Evolutionary conservation across 1,284 basidiomycete species (phyloP), one percentile per base, ranked within the genome.

Genomic region (Ustilago loliicola): DNA sequence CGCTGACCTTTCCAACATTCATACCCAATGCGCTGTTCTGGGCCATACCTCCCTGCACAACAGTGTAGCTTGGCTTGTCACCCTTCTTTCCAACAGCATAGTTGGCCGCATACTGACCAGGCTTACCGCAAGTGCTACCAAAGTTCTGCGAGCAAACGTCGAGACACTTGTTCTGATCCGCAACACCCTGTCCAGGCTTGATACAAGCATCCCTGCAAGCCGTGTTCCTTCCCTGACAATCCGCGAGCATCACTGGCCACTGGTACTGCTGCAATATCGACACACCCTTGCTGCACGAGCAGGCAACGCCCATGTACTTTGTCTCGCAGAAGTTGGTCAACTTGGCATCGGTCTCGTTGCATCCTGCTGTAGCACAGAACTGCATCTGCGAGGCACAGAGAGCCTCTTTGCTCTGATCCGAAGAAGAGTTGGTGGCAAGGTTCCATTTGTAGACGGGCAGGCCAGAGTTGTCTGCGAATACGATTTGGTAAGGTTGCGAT

Each of bases 271-370:
- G 32, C 48, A 85, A 69, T 34, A 79, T 66, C 27, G 79, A 73
- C 1, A 52, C 57, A 29, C 83, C 82, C 51, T 78, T 80, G 54
- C 40, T 61, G 66, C 84, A 85, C 9, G 66, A 74, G 57, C 84
- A 85, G 19, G 71, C 79, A 17, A 60, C 60, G 4, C 77, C 81
- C 81, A 82, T 82, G 56, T 82, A 74, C 45, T 67, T 58, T 2
- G 58, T 66, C 42, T 85, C 77, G 77, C 84, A 85, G 45, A 85
- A 84, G 78, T 85, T 85, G 70, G 70, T 67, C n/a, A 66, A 52
- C 30, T 74, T 73, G 30, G 74, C 72, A 1, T 60, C 59, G 21
- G 62, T 61, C 19, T 71, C 67, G 54, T 66, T 69, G 65, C 84
- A 85, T 3, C 84, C 84, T 0, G 84, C 76, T 5, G 67, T 80